Base-by-base conservation (phyloP, 768 basidiomycete genomes). In the Cubamyces lactineus region DNA sequence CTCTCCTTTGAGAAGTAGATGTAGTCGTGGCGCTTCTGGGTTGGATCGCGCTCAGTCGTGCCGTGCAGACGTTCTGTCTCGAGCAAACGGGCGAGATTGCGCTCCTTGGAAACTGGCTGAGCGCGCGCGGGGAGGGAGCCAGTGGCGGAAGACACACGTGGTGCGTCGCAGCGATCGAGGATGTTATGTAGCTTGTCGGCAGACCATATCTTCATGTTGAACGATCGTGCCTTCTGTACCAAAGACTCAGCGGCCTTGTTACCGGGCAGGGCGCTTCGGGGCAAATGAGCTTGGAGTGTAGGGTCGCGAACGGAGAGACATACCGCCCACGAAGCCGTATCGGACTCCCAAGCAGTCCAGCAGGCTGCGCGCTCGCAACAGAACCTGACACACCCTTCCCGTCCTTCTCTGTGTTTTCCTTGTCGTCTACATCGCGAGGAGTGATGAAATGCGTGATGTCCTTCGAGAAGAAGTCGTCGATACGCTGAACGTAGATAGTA, bases 361-460 rank as follows among this genome's bases (percentile, higher is more conserved):
- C 65, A 7, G 67, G 68, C 49, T 68, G 72, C 68, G 66, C 63
- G 2, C 64, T 53, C 59, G 73, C 74, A 1, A 72, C 51, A 55
- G 76, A 79, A 1, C 26, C 48, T 11, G 42, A 12, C 4, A 40
- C 42, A 9, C 48, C 56, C n/a, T 54, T 73, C 73, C 59, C 40
- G 9, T 53, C 70, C 70, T 92, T 92, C 73, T 92, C 91, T 28
- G 54, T 71, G 69, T 92, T 92, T 73, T 92, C 91, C 73, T 92
- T 91, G 72, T 89, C 84, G 61, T 74, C 75, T 19, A 78, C 75
- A 26, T 60, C 75, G 62, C 51, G 73, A 57, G 43, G 69, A 7
- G 90, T 91, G 71, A 96, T 87, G 64, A 98, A 81, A 76, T 98
- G 96, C 0, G 94, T 95, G 24, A 96, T 85, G 50, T 86, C 82